Evolutionary conservation across 2,329 filamentous ascomycete genomes (phyloP).

Genomic region (Beauveria sp.): DNA sequence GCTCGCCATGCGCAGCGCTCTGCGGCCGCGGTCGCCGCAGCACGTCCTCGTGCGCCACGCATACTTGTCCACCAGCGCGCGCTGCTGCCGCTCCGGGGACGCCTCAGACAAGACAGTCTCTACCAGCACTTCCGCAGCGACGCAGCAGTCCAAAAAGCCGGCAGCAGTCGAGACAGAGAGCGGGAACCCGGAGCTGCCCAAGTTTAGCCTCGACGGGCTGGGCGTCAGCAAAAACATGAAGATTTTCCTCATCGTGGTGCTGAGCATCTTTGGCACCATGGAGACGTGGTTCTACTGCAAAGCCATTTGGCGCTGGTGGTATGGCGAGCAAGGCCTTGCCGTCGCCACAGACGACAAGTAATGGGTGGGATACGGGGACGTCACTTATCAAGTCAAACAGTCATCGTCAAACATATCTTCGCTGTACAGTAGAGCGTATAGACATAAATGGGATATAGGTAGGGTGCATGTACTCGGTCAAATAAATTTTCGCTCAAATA

Average conservation of each 20-base stretch:
- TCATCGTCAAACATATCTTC: neutral
- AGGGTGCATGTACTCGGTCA: neutral
- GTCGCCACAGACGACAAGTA: neutral
- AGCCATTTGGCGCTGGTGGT: constrained; percentile 23
- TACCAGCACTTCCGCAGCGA: neutral
- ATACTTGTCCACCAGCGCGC: neutral
- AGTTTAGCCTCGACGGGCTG: constrained; percentile 20
- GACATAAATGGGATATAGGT: neutral
- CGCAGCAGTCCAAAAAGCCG: neutral
- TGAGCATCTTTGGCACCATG: constrained; percentile 25
- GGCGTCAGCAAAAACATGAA: constrained; percentile 24
- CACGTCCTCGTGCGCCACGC: neutral
- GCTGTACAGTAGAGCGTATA: neutral
- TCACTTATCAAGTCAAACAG: neutral
- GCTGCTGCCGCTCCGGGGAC: neutral
- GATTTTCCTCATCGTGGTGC: constrained; percentile 17
- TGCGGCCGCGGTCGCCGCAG: neutral
- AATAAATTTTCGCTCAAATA: constrained; percentile 4
- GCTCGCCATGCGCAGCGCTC: neutral
- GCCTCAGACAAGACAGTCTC: neutral
- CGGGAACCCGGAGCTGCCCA: constrained; percentile 16
- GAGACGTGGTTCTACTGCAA: constrained; percentile 27
- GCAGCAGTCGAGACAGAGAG: constrained; percentile 11
- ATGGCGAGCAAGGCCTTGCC: constrained; percentile 9
- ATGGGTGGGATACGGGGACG: neutral